Evolutionary conservation across 2,329 filamentous ascomycete species (phyloP).

Genomic region (Magnaporthiopsis rhizophila): DNA sequence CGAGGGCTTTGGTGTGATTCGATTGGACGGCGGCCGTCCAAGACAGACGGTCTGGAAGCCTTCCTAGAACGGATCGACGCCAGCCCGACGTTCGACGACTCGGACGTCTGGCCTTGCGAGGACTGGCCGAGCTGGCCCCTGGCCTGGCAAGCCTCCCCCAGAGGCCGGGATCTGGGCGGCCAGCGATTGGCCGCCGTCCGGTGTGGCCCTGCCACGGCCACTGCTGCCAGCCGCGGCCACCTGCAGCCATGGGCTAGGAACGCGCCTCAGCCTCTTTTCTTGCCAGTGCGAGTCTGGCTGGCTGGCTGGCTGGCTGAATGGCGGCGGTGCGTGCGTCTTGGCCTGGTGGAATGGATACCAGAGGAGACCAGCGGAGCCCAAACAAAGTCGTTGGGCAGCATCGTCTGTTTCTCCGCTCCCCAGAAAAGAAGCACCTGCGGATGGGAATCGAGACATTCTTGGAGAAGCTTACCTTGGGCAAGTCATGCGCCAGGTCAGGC

Average conservation of each 20-base stretch:
- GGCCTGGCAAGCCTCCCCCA: too few relatives aligned
- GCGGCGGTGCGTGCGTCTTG: not conserved
- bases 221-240: not conserved
- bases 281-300: not conserved
- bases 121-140: not conserved
- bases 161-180: not conserved
- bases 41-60: conserved; percentile 8
- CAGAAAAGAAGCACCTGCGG: not conserved
- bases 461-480: not conserved
- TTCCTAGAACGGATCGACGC: conserved; percentile 1
- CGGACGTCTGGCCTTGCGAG: not conserved
- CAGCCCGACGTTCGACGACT: not conserved
- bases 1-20: conserved; percentile 7
- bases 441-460: not conserved
- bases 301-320: not conserved
- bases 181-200: not conserved
- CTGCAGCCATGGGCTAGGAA: not conserved
- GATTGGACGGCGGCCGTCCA: conserved; percentile 6
- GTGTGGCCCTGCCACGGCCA: not conserved
- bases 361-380: not conserved
- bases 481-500: not conserved
- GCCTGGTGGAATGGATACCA: not conserved
- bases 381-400: not conserved
- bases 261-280: not conserved
- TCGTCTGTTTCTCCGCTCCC: not conserved